phyloP scores from a whole-genome alignment of 345 rosid species.

The Dimocarpus longan region DNA sequence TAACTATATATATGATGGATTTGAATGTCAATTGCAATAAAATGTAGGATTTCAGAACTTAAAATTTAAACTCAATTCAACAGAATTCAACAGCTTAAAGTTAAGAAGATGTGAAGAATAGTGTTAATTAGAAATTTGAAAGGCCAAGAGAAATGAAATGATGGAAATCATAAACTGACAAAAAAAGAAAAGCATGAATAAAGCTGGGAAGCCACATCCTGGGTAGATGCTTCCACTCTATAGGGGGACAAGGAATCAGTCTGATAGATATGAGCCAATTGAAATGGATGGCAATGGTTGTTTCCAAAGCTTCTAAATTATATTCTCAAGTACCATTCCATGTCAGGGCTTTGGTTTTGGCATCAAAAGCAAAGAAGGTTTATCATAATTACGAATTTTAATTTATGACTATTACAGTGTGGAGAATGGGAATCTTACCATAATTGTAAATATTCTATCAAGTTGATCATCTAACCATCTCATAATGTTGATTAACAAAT shows the following conservation, averaged over 20 bases:
- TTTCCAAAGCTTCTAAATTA: not conserved
- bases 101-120: no score
- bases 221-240: not conserved
- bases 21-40: no score
- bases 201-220: no score
- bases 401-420: no score
- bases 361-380: not conserved
- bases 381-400: not conserved
- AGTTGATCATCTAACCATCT: not conserved
- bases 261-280: not conserved
- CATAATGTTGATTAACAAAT: not conserved
- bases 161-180: not conserved
- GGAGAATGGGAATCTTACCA: not conserved
- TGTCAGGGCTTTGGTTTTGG: conserved; percentile 1
- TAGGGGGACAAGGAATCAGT: not conserved
- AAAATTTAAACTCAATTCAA: no score
- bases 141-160: not conserved
- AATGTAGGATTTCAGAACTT: no score
- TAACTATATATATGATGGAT: no score
- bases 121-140: not conserved
- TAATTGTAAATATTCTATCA: not conserved
- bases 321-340: not conserved
- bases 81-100: no score
- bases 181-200: no score
- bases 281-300: not conserved